These are phyloP conservation scores for Chrysanthemum seticuspe DNA, from an alignment of 129 eudicot genomes.

Conservation along the genomic window DNA sequence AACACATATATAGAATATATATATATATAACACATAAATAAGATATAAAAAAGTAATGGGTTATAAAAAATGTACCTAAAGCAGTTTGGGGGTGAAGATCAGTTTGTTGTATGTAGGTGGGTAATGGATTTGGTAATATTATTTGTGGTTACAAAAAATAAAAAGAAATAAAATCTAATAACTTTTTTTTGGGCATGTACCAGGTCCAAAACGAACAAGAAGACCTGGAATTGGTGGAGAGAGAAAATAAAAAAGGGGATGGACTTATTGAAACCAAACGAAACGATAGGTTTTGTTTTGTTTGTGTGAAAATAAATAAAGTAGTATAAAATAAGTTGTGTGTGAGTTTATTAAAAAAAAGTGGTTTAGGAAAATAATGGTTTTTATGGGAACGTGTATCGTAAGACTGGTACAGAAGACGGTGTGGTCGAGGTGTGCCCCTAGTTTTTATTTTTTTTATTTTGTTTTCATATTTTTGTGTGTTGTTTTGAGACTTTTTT, in stretches of 20 bases:
- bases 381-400: conserved; percentile 23
- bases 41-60: conserved; percentile 38
- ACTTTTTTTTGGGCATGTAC: conserved; percentile 45
- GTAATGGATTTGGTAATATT: conserved; percentile 35
- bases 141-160: conserved; percentile 26
- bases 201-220: conserved; percentile 64
- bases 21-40: conserved; percentile 5
- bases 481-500: too few species aligned
- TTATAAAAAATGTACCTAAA: conserved; percentile 51
- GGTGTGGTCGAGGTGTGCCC: conserved; percentile 38
- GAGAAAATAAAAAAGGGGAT: conserved; percentile 20
- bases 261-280: conserved; percentile 1
- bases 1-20: conserved; percentile 8
- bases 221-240: conserved; percentile 28
- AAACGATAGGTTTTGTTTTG: conserved; percentile 37
- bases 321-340: conserved; percentile 1
- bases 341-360: background rate
- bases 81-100: conserved; percentile 51
- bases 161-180: background rate
- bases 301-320: conserved; percentile 25
- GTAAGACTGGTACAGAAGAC: conserved; percentile 33
- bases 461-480: too few species aligned
- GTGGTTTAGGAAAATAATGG: background rate
- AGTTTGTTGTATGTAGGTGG: conserved; percentile 44
- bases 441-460: background rate